These are phyloP conservation scores for Citrullus colocynthis DNA, from an alignment of 306 rosid species.

Conservation along the genomic window DNA sequence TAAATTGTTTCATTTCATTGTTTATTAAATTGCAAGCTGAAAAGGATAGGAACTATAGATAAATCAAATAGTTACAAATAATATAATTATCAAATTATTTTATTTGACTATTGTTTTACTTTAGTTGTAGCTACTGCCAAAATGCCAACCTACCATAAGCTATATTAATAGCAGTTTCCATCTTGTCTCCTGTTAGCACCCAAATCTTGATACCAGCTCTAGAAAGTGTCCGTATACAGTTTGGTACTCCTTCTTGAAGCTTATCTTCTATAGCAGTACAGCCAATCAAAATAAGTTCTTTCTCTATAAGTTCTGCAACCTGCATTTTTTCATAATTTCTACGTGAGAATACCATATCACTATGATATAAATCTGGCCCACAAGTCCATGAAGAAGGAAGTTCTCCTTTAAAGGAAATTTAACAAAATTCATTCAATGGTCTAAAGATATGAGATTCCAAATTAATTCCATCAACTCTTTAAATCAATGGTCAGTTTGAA, in stretches of 20 bases:
- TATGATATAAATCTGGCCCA: background rate
- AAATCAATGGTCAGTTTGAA: background rate
- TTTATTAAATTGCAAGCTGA: constrained; percentile 88
- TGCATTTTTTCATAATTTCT: constrained; percentile 17
- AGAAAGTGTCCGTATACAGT: constrained; percentile 83
- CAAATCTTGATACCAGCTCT: constrained; percentile 96
- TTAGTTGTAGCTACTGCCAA: constrained; percentile 3
- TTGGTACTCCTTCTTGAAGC: constrained; percentile 98
- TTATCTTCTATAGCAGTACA: constrained; percentile 97
- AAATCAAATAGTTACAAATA: constrained; percentile 3
- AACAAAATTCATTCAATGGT: background rate
- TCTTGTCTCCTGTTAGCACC: constrained; percentile 97
- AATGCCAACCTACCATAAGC: constrained; percentile 65
- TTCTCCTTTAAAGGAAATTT: background rate
- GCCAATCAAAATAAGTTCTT: constrained; percentile 75
- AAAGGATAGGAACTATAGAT: constrained; percentile 10
- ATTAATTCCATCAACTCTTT: background rate
- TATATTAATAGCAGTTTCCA: constrained; percentile 97
- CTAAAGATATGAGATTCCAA: background rate
- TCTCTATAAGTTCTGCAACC: constrained; percentile 93
- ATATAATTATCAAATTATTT: background rate
- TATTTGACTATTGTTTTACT: background rate
- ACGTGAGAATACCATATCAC: background rate
- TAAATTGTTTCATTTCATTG: constrained; percentile 82
- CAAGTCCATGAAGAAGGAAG: background rate